Conservation (phyloP, 2,329 filamentous ascomycete genomes). For the Stromatinia cepivora region DNA sequence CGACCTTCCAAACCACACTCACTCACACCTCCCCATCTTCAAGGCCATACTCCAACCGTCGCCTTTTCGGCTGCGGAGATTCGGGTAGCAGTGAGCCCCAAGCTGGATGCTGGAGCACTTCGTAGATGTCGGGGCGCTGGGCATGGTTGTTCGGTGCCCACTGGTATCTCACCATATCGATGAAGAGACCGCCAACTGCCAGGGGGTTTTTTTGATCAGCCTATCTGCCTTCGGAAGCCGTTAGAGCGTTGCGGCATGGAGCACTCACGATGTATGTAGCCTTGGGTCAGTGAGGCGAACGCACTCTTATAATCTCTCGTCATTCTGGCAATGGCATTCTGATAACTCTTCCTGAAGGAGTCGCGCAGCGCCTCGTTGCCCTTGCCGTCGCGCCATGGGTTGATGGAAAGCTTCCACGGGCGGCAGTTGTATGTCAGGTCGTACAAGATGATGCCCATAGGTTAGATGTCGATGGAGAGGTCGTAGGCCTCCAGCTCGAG, state of each 20-base stretch:
- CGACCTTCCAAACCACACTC: background rate
- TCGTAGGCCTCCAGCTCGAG: background rate
- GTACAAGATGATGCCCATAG: background rate
- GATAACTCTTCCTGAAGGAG: background rate
- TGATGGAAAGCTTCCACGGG: background rate
- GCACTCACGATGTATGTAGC: conserved; percentile 1
- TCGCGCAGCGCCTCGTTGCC: background rate
- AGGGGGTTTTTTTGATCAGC: background rate
- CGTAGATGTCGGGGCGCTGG: background rate
- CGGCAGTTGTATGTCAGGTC: conserved; percentile 2
- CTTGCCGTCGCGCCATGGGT: background rate
- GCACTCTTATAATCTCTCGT: background rate
- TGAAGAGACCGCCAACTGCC: background rate
- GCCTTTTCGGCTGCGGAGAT: background rate
- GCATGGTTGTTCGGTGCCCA: background rate
- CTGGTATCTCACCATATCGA: conserved; percentile 1
- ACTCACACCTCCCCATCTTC: too few relatives aligned
- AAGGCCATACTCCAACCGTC: background rate
- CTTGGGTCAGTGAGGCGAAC: background rate
- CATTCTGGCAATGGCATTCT: background rate
- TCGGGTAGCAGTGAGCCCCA: background rate
- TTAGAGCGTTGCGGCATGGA: too few relatives aligned
- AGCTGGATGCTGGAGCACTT: background rate
- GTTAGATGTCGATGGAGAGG: background rate
- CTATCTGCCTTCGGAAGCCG: background rate